A percentile compares a stretch with the other conserved stretches of the same genome.
Evolutionary conservation across 106 monocot genomes (phyloP).

Genomic region (Apostasia ramifera): DNA sequence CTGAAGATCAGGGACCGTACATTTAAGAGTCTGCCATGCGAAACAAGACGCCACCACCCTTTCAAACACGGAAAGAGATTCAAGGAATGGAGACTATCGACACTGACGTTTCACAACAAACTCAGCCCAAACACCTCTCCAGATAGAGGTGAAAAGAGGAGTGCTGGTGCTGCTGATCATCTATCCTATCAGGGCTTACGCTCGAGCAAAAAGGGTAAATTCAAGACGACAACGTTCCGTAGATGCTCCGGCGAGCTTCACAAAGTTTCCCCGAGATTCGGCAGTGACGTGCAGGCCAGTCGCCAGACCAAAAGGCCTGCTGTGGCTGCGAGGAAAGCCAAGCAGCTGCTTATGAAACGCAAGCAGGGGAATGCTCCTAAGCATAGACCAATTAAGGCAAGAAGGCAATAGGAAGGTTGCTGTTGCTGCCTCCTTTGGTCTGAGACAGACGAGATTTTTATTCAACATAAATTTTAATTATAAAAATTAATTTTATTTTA

Average conservation of each 20-base stretch:
- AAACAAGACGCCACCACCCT: constrained; percentile 39
- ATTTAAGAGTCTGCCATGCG: constrained; percentile 71
- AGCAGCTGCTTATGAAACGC: constrained; percentile 54
- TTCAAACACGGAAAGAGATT: constrained; percentile 13
- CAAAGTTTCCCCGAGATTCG: constrained; percentile 3
- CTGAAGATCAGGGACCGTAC: constrained; percentile 67
- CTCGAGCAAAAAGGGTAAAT: constrained; percentile 61
- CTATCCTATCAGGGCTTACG: constrained; percentile 77
- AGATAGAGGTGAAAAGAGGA: constrained; percentile 18
- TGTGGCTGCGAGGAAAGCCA: constrained; percentile 86
- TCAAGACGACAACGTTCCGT: constrained; percentile 38
- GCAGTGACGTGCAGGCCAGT: constrained; percentile 7
- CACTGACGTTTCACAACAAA: constrained; percentile 8
- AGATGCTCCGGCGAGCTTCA: background rate
- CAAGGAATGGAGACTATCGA: constrained; percentile 13
- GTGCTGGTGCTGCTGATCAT: constrained; percentile 26
- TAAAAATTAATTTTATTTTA: too few species aligned
- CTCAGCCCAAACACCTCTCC: constrained; percentile 14
- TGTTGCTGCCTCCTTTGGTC: too few species aligned
- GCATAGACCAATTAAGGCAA: constrained; percentile 26
- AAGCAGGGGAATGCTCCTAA: constrained; percentile 52
- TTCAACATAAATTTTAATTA: too few species aligned
- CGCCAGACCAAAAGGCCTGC: constrained; percentile 55
- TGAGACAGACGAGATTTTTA: too few species aligned
- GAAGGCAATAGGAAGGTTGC: constrained; percentile 13